Conservation (phyloP, 129 eudicot species). For the Centella asiatica region DNA sequence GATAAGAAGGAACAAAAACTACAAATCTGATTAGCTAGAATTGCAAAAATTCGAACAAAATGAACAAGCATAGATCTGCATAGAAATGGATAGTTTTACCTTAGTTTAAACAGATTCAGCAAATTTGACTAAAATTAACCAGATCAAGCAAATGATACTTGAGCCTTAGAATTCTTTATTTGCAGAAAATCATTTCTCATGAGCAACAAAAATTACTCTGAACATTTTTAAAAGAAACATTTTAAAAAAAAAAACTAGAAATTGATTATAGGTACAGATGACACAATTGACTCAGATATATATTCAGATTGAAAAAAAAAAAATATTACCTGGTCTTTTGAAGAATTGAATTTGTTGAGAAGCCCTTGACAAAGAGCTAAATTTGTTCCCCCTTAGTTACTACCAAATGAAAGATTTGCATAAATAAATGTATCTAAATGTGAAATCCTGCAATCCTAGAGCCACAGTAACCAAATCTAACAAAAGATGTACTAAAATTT, state of each 20-base stretch:
- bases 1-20: not conserved
- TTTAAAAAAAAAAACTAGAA: no score
- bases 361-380: slow-evolving; percentile 5
- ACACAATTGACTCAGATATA: not conserved
- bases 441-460: slow-evolving; percentile 7
- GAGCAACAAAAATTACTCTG: not conserved
- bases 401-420: not conserved
- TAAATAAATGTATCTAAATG: not conserved
- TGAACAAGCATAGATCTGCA: not conserved
- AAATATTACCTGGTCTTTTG: not conserved
- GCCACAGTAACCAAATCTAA: not conserved
- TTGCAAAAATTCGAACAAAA: not conserved
- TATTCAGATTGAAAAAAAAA: not conserved
- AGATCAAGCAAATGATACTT: no score
- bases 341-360: not conserved
- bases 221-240: no score
- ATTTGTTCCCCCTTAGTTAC: no score
- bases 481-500: not conserved
- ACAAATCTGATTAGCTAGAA: not conserved
- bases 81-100: not conserved
- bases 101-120: not conserved
- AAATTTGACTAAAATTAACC: slow-evolving; percentile 2
- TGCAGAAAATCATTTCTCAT: not conserved
- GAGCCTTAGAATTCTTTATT: no score
- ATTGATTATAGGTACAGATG: not conserved